Evolutionary conservation across 2,329 filamentous ascomycete genomes (phyloP), one percentile per base, ranked within the genome.

Genomic region (Curvularia sp.): DNA sequence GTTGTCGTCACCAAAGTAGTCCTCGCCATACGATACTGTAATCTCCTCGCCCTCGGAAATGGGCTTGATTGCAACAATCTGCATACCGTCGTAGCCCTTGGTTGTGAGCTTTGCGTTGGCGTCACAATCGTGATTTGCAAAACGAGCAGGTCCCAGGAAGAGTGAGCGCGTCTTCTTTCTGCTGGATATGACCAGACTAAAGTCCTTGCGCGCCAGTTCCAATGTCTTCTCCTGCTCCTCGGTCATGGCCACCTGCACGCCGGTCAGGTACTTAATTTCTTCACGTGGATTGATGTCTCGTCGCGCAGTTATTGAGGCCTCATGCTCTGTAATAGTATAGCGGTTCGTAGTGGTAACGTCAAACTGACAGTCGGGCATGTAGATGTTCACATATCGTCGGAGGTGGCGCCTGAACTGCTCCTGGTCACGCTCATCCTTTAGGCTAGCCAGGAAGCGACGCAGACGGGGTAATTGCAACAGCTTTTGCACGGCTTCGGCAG

Each of bases 111-210:
- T 87, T 8, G 93, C 93, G 80, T 98, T 99, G 31, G 95, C 92
- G 66, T 90, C 86, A 79, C 95, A 99, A 77, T 99, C 95, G 78
- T 99, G 95, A 74, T 99, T 99, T 26, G 95, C 93, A 76, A 99
- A 98, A 50, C 95, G 88, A 33, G 95, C 95, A 7, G 95, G 96
- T 0, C 95, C 95, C 74, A 99, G 88, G 74, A 99, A 98, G 42
- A 99, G 82, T 51, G 92, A 96, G 30, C 93, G 90, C 60, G 89
- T 89, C 79, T 96, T 97, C 78, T 91, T 94, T 58, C 95, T 86
- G 65, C 92, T 94, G 62, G 93, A 97, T 72, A 97, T 91, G 31
- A 99, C 93, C 63, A 99, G 93, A 75, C 93, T 97, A 76, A 99
- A 99, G 74, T 99, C 95, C 72, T 94, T 93, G 74, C 95, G 90